These are phyloP conservation scores for Kondoa subrosea DNA, from an alignment of 768 basidiomycete genomes.

Conservation along the genomic window DNA sequence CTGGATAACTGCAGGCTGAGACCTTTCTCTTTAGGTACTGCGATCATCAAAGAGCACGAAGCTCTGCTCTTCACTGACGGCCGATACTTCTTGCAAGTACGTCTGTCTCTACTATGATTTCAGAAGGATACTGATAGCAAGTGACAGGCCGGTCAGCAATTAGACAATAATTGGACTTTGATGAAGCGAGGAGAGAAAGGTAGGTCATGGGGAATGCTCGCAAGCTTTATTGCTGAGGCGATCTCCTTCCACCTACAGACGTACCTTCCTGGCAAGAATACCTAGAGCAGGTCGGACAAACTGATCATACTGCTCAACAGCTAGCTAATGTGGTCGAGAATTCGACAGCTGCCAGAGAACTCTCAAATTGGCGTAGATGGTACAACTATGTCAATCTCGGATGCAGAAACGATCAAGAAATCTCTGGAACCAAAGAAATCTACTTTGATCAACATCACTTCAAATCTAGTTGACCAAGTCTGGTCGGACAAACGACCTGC, in stretches of 20 bases:
- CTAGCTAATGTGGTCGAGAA: slow-evolving; percentile 1
- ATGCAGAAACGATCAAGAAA: slow-evolving; percentile 48
- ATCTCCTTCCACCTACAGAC: slow-evolving; percentile 36
- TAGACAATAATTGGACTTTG: slow-evolving; percentile 77
- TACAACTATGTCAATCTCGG: slow-evolving; percentile 51
- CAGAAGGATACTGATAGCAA: neutral
- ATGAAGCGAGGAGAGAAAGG: slow-evolving; percentile 84
- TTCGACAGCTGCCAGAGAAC: slow-evolving; percentile 45
- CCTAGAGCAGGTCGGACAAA: slow-evolving; percentile 44
- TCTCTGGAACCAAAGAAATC: slow-evolving; percentile 46
- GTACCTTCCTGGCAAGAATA: slow-evolving; percentile 85
- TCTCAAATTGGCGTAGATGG: slow-evolving; percentile 69
- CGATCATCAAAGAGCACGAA: slow-evolving; percentile 50
- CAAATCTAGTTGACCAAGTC: slow-evolving; percentile 62
- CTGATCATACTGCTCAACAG: neutral
- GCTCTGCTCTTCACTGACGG: slow-evolving; percentile 90
- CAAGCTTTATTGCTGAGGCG: slow-evolving; percentile 13
- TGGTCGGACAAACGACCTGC: slow-evolving; percentile 53
- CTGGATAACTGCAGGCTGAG: neutral
- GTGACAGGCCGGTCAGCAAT: slow-evolving; percentile 51
- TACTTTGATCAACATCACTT: slow-evolving; percentile 45
- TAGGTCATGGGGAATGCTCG: slow-evolving; percentile 26
- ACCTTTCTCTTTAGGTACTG: slow-evolving; percentile 42
- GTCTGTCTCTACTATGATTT: neutral
- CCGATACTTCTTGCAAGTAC: slow-evolving; percentile 65